Percentiles rank a stretch among this genome's conserved stretches.
Evolutionary conservation across 148 eudicot species (phyloP).

Genomic region (Persicaria maculosa): DNA sequence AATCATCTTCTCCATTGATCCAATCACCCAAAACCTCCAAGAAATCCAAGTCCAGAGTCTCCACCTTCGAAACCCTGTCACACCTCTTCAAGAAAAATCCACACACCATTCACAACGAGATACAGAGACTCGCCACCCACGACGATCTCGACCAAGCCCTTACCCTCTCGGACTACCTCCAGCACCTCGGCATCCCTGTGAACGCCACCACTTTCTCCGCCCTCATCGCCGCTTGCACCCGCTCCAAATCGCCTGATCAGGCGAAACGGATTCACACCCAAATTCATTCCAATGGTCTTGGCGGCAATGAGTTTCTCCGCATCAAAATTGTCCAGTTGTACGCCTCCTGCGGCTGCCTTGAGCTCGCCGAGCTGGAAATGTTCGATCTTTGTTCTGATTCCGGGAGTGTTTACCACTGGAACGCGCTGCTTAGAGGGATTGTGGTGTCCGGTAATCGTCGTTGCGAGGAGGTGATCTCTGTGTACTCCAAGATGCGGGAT

Average conservation of each 20-base stretch:
- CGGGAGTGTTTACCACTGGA: constrained; percentile 68
- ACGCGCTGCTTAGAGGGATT: constrained; percentile 80
- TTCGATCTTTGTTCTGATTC: constrained; percentile 19
- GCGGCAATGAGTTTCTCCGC: constrained; percentile 56
- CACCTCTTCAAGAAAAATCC: constrained; percentile 69
- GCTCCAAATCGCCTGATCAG: constrained; percentile 30
- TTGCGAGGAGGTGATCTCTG: constrained; percentile 33
- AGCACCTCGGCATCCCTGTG: constrained; percentile 64
- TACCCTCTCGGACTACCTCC: constrained; percentile 56
- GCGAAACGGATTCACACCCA: constrained; percentile 54
- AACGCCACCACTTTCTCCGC: constrained; percentile 65
- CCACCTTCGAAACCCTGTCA: constrained; percentile 22
- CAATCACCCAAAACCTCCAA: not conserved
- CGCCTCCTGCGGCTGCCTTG: constrained; percentile 54
- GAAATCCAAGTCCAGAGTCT: not conserved
- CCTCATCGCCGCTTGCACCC: constrained; percentile 47
- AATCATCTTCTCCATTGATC: not conserved
- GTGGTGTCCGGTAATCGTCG: constrained; percentile 56
- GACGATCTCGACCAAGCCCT: constrained; percentile 54
- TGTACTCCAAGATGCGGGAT: constrained; percentile 54
- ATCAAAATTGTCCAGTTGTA: constrained; percentile 72
- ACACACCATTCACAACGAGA: constrained; percentile 49
- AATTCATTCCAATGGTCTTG: constrained; percentile 57
- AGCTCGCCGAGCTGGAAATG: constrained; percentile 55
- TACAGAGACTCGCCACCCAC: constrained; percentile 44